A percentile compares a stretch with the other conserved stretches of the same genome.
These are phyloP conservation scores for Arbutus unedo DNA, from an alignment of 148 eudicot species.

Conservation along the genomic window DNA sequence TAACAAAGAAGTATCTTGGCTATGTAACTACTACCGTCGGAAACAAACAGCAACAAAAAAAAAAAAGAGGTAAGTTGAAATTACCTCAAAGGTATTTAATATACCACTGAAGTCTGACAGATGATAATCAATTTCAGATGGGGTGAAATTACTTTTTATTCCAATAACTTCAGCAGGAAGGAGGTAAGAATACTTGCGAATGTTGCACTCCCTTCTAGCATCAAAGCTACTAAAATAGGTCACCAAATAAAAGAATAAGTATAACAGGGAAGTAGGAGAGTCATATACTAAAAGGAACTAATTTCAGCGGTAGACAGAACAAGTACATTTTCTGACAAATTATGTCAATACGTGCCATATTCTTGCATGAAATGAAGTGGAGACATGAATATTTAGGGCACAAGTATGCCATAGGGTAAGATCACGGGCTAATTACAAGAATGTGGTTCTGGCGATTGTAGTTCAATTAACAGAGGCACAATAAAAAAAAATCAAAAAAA, in stretches of 20 bases:
- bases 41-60: background rate
- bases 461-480: background rate
- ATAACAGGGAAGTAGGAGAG: background rate
- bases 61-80: background rate
- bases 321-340: background rate
- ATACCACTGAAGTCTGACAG: slow-evolving; percentile 62
- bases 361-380: background rate
- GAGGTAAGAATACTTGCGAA: slow-evolving; percentile 81
- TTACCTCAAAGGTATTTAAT: slow-evolving; percentile 71
- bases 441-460: background rate
- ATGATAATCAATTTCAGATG: slow-evolving; percentile 57
- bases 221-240: slow-evolving; percentile 64
- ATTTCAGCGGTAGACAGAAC: background rate
- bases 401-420: background rate
- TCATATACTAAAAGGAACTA: background rate
- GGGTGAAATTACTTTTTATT: slow-evolving; percentile 40
- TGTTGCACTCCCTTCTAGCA: slow-evolving; percentile 75
- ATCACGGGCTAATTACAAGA: background rate
- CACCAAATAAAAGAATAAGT: background rate
- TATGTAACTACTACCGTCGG: background rate
- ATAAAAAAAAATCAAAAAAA: background rate
- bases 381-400: background rate
- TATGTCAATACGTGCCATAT: background rate
- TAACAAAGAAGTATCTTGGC: background rate
- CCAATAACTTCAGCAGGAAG: slow-evolving; percentile 87